Evolutionary conservation across 164 flowering plant genomes (phyloP), one percentile per base, ranked within the genome.

Genomic region (Sextonia rubra): DNA sequence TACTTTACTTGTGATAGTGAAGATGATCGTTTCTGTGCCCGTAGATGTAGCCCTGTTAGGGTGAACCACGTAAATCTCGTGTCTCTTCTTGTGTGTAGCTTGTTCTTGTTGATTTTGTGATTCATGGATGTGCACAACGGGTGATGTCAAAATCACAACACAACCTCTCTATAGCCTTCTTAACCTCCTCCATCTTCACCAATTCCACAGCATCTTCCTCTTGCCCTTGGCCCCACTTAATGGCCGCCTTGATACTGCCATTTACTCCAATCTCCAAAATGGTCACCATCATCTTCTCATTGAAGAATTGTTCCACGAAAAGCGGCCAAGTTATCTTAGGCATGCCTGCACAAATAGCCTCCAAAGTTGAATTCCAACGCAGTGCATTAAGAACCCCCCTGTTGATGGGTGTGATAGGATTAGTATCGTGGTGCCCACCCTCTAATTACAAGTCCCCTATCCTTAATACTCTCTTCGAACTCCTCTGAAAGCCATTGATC

Each of bases 341-440:
- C 61, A 90, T 77, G 0, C 90, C 88, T 0, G 84, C 73, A n/a
- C 78, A 71, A 0, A 84, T 58, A 4, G 83, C 87, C 76, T 90
- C 94, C n/a, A 85, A 49, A 0, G 89, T 82, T 1, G 91, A 90
- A 79, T 90, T 90, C 94, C 94, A 89, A 1, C 88, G 26, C 87
- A 87, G 32, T 87, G 93, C 0, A 87, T 89, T 44, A 89, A 30
- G 75, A 89, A 88, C 49, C 87, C 91, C 60, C 87, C 80, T 0
- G 83, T 68, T 0, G 91, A 71, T 0, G 75, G 79, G 74, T 88
- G 91, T 1, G 90, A 80, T 49, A 90, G 71, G 7, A 88, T 86
- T 26, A 86, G 70, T 12, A 86, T 77, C 62, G 92, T 0, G 92
- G 95, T 0, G 92, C 90, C 95, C 95, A 90, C 8, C 91, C 92